Evolutionary conservation across 2,329 filamentous ascomycete species (phyloP), one percentile per base, ranked within the genome.

Genomic region (Chaetomium strumarium): DNA sequence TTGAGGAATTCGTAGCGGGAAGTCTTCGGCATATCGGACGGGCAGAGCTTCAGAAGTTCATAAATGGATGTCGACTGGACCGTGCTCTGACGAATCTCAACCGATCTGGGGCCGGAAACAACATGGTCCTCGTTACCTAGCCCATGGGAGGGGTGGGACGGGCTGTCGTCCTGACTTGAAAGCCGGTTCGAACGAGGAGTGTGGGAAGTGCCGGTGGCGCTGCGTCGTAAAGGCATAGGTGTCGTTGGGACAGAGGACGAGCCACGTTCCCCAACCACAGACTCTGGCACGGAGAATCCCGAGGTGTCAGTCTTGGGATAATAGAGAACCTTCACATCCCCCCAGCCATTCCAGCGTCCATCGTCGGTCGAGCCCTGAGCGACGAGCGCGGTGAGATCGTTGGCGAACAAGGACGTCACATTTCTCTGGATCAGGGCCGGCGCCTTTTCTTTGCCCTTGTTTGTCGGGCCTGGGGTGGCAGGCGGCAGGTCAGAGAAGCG

Each of bases 1-100:
- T 92, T 85, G 40, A 99, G 81, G 34, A 92, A 76, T 59, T 97
- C 93, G 64, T 95, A 97, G 59, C 84, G 85, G 12, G 83, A 77
- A 44, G 86, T 78, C 34, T 82, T 72, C 0, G 92, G 88, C 62
- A 97, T 72, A 55, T 87, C 83, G 5, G 75, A 67, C 1, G 85
- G 75, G 44, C 76, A 75, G 36, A 74, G 74, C 4, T 73, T 71
- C 45, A 86, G 67, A 33, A 87, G 71, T 7, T 83, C 73, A 59
- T 81, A 78, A 36, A 84, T 72, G 7, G 78, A 70, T 4, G 70
- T 73, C 5, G 78, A 74, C 41, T 70, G 66, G 16, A 87, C 72
- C 11, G 74, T 69, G 11, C 75, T 72, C 58, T 79, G 74, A 10
- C 86, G 75, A 48, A 95, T 68, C 60, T 91, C 86, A 42, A 90